Percentiles rank a stretch among this genome's conserved stretches.
Conservation (phyloP, 2,329 filamentous ascomycete species). For the Waltergamsia citrina region DNA sequence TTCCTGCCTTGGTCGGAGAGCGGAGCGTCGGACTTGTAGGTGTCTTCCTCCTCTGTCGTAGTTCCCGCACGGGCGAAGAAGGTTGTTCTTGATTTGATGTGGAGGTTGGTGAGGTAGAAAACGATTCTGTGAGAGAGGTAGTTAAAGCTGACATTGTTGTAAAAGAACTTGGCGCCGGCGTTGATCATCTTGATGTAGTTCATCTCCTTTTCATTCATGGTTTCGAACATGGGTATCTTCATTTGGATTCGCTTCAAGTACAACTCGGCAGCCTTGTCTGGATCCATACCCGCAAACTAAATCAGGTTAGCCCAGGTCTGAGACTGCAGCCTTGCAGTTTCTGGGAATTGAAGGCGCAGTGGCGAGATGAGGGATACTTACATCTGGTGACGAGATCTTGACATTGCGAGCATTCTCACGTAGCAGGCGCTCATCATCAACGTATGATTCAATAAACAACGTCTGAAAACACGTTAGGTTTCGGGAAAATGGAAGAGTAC, state of each 20-base stretch:
- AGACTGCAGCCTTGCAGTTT: no score
- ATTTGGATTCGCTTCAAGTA: slow-evolving; percentile 85
- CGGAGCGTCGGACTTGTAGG: slow-evolving; percentile 83
- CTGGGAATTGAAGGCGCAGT: no score
- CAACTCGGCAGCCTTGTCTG: slow-evolving; percentile 83
- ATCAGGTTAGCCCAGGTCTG: no score
- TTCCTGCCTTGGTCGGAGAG: slow-evolving; percentile 71
- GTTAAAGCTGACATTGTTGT: slow-evolving; percentile 95
- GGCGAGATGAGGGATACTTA: slow-evolving; percentile 31
- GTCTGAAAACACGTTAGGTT: slow-evolving; percentile 45
- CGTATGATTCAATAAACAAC: slow-evolving; percentile 92
- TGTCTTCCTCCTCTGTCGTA: slow-evolving; percentile 82
- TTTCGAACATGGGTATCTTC: slow-evolving; percentile 93
- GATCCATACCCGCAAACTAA: slow-evolving; percentile 82
- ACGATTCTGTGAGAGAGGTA: slow-evolving; percentile 96
- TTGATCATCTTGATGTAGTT: slow-evolving; percentile 99
- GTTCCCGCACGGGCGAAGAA: slow-evolving; percentile 86
- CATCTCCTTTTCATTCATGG: slow-evolving; percentile 86
- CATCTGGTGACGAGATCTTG: slow-evolving; percentile 95
- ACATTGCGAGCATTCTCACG: slow-evolving; percentile 95
- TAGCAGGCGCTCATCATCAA: slow-evolving; percentile 86
- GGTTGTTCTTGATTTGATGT: slow-evolving; percentile 90
- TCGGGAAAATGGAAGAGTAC: background rate
- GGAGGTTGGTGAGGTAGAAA: slow-evolving; percentile 94
- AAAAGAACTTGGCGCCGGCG: slow-evolving; percentile 81